Evolutionary conservation across 2,329 filamentous ascomycete species (phyloP).

Genomic region (Colletotrichum musicola): DNA sequence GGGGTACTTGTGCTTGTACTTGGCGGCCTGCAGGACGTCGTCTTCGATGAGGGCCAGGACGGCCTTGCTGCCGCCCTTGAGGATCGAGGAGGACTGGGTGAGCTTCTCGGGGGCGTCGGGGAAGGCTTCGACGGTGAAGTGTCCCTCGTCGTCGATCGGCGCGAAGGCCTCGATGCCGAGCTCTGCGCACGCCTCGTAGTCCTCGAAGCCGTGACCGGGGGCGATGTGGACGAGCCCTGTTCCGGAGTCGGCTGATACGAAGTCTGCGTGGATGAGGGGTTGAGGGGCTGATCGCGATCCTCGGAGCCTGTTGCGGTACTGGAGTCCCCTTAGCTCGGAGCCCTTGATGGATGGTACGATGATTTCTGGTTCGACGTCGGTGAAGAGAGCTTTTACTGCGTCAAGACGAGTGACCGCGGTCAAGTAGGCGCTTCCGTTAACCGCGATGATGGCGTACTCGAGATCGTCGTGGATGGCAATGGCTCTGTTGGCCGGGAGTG

Average conservation of each 20-base stretch:
- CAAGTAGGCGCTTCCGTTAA: constrained; percentile 71
- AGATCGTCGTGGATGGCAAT: constrained; percentile 85
- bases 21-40: constrained; percentile 76
- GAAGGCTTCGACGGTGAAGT: constrained; percentile 84
- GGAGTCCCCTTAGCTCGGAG: constrained; percentile 71
- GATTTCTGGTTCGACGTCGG: constrained; percentile 58
- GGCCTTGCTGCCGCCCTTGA: constrained; percentile 75
- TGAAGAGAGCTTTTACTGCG: constrained; percentile 64
- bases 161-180: constrained; percentile 81
- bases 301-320: constrained; percentile 79
- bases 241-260: constrained; percentile 91
- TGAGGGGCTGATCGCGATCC: constrained; percentile 68
- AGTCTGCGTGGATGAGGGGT: constrained; percentile 84
- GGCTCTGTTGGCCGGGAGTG: constrained; percentile 89
- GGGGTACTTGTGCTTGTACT: constrained; percentile 91
- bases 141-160: constrained; percentile 84
- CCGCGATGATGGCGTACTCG: constrained; percentile 76
- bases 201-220: constrained; percentile 95
- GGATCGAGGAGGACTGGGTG: constrained; percentile 76
- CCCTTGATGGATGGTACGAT: constrained; percentile 72
- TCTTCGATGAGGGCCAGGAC: constrained; percentile 77
- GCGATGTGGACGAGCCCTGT: constrained; percentile 95
- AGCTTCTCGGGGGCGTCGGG: constrained; percentile 76
- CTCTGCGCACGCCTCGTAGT: constrained; percentile 84
- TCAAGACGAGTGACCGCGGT: constrained; percentile 79